Base-by-base conservation (phyloP, 2,329 filamentous ascomycete species). In the Purpureocillium takamizusanense region DNA sequence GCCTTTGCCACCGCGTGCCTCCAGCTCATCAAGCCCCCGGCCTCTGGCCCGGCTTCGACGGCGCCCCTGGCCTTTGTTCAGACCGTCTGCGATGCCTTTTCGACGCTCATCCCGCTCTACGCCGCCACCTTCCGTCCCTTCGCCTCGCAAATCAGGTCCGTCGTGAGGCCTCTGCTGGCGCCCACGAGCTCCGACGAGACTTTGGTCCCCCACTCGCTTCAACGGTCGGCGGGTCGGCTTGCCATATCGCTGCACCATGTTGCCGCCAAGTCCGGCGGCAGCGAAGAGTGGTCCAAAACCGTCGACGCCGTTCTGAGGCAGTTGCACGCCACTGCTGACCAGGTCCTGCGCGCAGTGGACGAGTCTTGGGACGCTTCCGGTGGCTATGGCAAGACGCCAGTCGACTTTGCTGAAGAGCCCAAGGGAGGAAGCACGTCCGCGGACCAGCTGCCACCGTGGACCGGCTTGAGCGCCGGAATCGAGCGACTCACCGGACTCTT, bases 91-190 rank as follows among this genome's bases (percentile, higher is more conserved):
- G 76, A 83, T 45, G 78, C 84, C 36, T 79, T 95, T 43, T 67
- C 74, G 25, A 72, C 78, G 33, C 66, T 95, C 27, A 65, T 94
- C 25, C 82, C 84, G n/a, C 73, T 81, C 37, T 89, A 94, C 58
- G 81, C 86, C 23, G 85, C 87, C 7, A 86, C 86, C 25, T 83
- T 94, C 58, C 81, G 90, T 11, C 83, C 86, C 1, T 86, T 82
- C 54, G 71, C 76, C 42, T 69, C 73, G 29, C 83, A 87, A 47
- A 72, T 94, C 32, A 77, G 73, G 39, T 64, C 71, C 11, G 67
- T 83, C 15, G 62, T 81, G 31, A 67, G 72, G 33, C 61, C 62
- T 6, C 76, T 81, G 46, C 59, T 90, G 38, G 78, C 79, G 3
- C 79, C 81, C 3, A 83, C 82, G 4, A 67, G 69, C 21, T 73